Percentiles rank a stretch among this genome's conserved stretches.
phyloP scores from a whole-genome alignment of 1,284 basidiomycete species.

The Termitomyces sp. region DNA sequence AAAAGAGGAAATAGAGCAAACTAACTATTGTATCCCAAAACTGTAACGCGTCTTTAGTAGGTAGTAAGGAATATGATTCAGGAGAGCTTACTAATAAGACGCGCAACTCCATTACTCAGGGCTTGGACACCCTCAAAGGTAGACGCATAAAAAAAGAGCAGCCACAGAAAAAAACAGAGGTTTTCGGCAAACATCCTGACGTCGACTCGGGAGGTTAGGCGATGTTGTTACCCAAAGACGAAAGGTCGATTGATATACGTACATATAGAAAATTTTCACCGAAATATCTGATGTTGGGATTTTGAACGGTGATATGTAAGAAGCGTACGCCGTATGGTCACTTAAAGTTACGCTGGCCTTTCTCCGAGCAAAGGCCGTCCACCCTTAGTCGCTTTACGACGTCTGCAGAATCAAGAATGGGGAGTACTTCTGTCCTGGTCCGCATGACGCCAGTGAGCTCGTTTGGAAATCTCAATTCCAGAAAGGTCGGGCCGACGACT shows the following conservation, averaged over 20 bases:
- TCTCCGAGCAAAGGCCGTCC: slow-evolving; percentile 5
- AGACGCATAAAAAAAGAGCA: slow-evolving; percentile 1
- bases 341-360: not conserved
- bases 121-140: not conserved
- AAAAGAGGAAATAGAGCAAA: not conserved
- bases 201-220: not conserved
- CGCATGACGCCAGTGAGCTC: no score
- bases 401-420: not conserved
- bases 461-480: no score
- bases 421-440: not conserved
- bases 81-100: slow-evolving; percentile 19
- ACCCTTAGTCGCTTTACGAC: not conserved
- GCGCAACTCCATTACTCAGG: slow-evolving; percentile 15
- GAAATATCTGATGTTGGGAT: not conserved
- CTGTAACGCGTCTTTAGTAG: not conserved
- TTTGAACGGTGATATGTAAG: slow-evolving; percentile 1
- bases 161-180: not conserved
- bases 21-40: slow-evolving; percentile 12
- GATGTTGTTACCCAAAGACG: no score
- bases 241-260: not conserved
- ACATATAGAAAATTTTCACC: not conserved
- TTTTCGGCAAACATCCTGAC: slow-evolving; percentile 1
- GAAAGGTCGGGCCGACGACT: no score
- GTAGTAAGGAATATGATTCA: not conserved
- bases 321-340: not conserved